These are phyloP conservation scores for Pelargonium hybrid DNA, from an alignment of 441 rosid species.

Conservation along the genomic window DNA sequence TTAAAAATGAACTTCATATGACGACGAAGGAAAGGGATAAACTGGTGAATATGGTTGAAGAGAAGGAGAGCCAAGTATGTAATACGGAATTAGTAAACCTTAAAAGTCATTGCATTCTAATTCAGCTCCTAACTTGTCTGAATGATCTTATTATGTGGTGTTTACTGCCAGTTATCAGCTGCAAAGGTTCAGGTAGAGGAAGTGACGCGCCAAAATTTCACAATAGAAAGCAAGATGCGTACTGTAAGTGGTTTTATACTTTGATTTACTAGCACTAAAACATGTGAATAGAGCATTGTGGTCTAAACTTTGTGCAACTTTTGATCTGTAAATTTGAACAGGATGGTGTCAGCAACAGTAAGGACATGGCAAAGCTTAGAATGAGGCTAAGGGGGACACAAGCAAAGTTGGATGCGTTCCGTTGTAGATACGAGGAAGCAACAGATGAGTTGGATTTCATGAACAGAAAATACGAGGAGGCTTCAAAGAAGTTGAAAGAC, in stretches of 20 bases:
- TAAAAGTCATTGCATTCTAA: constrained; percentile 14
- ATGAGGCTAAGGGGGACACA: constrained; percentile 73
- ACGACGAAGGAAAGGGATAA: constrained; percentile 30
- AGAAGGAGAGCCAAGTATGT: constrained; percentile 16
- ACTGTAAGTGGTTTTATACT: constrained; percentile 27
- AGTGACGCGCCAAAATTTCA: constrained; percentile 26
- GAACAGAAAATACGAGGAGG: constrained; percentile 52
- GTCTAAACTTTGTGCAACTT: not conserved
- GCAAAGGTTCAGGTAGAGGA: constrained; percentile 34
- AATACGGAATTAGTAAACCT: constrained; percentile 18
- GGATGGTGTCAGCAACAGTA: constrained; percentile 38
- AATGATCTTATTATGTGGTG: constrained; percentile 8
- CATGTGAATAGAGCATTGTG: not conserved
- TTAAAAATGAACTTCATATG: constrained; percentile 23
- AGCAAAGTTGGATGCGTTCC: constrained; percentile 55
- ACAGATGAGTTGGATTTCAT: constrained; percentile 41
- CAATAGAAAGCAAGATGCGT: constrained; percentile 33
- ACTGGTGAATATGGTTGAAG: constrained; percentile 26
- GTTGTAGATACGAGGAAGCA: constrained; percentile 37
- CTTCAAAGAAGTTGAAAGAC: constrained; percentile 50
- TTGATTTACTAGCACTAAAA: not conserved
- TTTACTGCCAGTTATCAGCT: constrained; percentile 30
- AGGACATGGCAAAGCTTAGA: constrained; percentile 57
- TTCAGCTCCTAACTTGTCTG: not conserved
- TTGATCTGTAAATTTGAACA: constrained; percentile 21